Evolutionary conservation across 202 grass and related monocot genomes (phyloP).

Genomic region (Schoenoplectus tabernaemontani): DNA sequence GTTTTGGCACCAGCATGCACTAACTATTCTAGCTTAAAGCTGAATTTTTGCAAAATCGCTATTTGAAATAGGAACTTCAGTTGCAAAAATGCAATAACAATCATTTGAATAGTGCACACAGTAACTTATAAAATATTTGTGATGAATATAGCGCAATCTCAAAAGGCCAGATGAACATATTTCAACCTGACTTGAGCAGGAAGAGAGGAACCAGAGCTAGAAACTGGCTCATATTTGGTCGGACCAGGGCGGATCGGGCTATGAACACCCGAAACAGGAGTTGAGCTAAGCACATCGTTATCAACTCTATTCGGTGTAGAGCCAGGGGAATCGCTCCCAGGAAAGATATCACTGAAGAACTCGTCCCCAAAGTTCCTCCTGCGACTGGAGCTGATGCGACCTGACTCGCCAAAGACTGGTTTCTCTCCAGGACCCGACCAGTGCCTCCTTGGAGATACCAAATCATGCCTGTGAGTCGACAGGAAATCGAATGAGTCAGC

Average conservation of each 20-base stretch:
- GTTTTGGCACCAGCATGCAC: neutral
- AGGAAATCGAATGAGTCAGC: constrained; percentile 38
- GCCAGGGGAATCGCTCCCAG: constrained; percentile 40
- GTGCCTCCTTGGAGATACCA: constrained; percentile 18
- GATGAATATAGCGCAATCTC: neutral
- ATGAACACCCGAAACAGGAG: constrained; percentile 38
- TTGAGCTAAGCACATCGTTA: constrained; percentile 40
- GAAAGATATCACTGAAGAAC: constrained; percentile 86
- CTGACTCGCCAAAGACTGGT: constrained; percentile 44
- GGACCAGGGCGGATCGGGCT: constrained; percentile 29
- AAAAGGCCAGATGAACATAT: neutral
- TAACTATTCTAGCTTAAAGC: neutral
- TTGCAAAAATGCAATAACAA: neutral
- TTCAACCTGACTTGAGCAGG: constrained; percentile 30
- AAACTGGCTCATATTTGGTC: constrained; percentile 28
- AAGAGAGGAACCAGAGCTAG: constrained; percentile 11
- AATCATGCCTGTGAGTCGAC: constrained; percentile 7
- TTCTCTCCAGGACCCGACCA: constrained; percentile 36
- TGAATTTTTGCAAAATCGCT: neutral
- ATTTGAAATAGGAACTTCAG: neutral
- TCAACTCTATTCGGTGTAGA: constrained; percentile 41
- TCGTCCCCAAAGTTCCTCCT: constrained; percentile 56
- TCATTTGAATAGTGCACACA: neutral
- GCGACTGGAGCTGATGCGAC: constrained; percentile 37
- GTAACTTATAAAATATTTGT: neutral